Percentiles rank a stretch among this genome's conserved stretches.
Evolutionary conservation across 2,329 filamentous ascomycete species (phyloP).

Genomic region (Neurospora sp.): DNA sequence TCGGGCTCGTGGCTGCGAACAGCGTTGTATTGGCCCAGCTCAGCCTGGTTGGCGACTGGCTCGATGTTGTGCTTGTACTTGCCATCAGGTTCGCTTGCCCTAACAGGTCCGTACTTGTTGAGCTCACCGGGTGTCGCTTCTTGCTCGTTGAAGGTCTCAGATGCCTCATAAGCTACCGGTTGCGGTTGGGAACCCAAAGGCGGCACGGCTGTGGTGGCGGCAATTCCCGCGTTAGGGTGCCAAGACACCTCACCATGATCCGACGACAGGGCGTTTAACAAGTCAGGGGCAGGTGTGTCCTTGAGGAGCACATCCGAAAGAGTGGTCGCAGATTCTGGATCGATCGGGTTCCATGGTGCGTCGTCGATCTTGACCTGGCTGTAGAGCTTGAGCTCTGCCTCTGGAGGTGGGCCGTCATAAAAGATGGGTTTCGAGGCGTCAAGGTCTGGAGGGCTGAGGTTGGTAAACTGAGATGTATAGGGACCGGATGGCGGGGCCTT

Average conservation of each 20-base stretch:
- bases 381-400: slow-evolving; percentile 27
- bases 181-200: neutral
- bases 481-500: neutral
- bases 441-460: slow-evolving; percentile 13
- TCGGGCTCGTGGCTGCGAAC: slow-evolving; percentile 13
- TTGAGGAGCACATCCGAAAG: slow-evolving; percentile 7
- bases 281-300: slow-evolving; percentile 6
- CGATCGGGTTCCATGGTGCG: slow-evolving; percentile 12
- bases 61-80: slow-evolving; percentile 5
- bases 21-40: slow-evolving; percentile 28
- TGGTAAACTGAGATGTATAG: slow-evolving; percentile 23
- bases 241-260: slow-evolving; percentile 16
- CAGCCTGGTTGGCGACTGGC: slow-evolving; percentile 12
- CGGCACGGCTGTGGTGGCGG: neutral
- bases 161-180: neutral
- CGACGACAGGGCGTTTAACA: slow-evolving; percentile 10
- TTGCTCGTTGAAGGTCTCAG: neutral
- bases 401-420: slow-evolving; percentile 25
- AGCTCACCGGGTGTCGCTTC: slow-evolving; percentile 12
- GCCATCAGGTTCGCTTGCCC: slow-evolving; percentile 7
- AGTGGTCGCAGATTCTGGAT: neutral
- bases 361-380: slow-evolving; percentile 23
- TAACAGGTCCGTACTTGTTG: slow-evolving; percentile 21
- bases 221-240: slow-evolving; percentile 6
- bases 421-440: slow-evolving; percentile 19